phyloP scores from a whole-genome alignment of 2,329 filamentous ascomycete species.

The Ophiobolus disseminans region DNA sequence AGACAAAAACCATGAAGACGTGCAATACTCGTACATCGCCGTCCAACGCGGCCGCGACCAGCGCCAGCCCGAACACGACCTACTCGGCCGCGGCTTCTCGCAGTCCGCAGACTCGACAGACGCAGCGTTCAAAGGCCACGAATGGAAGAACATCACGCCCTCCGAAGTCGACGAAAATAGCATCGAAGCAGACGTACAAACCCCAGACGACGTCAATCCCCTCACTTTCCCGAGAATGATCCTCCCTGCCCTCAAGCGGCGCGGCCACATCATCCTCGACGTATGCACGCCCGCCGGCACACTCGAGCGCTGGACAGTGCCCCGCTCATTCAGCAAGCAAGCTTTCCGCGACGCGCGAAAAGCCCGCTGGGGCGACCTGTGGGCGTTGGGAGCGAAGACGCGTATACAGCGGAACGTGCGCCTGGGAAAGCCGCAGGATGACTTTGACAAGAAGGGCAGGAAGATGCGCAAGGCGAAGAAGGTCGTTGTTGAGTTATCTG shows the following conservation, averaged over 20 bases:
- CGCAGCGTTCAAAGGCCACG: conserved; percentile 76
- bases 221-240: conserved; percentile 80
- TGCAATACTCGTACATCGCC: conserved; percentile 88
- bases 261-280: conserved; percentile 87
- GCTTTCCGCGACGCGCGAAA: conserved; percentile 95
- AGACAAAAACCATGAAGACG: conserved; percentile 84
- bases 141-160: conserved; percentile 25
- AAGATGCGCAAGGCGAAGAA: conserved; percentile 43
- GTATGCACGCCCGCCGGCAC: conserved; percentile 85
- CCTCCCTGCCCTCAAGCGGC: conserved; percentile 82
- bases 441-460: conserved; percentile 51
- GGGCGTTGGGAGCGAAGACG: conserved; percentile 94
- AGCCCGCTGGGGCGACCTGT: conserved; percentile 88
- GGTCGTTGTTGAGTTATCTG: conserved; percentile 36
- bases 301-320: conserved; percentile 93
- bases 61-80: conserved; percentile 49
- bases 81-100: conserved; percentile 38
- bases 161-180: conserved; percentile 17
- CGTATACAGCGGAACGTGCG: conserved; percentile 68
- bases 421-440: conserved; percentile 58
- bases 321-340: conserved; percentile 77
- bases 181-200: conserved; percentile 38
- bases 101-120: conserved; percentile 67
- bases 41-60: conserved; percentile 77
- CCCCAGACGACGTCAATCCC: conserved; percentile 50